Evolutionary conservation across 2,329 filamentous ascomycete species (phyloP), one percentile per base, ranked within the genome.

Genomic region (Colletotrichum sp.): DNA sequence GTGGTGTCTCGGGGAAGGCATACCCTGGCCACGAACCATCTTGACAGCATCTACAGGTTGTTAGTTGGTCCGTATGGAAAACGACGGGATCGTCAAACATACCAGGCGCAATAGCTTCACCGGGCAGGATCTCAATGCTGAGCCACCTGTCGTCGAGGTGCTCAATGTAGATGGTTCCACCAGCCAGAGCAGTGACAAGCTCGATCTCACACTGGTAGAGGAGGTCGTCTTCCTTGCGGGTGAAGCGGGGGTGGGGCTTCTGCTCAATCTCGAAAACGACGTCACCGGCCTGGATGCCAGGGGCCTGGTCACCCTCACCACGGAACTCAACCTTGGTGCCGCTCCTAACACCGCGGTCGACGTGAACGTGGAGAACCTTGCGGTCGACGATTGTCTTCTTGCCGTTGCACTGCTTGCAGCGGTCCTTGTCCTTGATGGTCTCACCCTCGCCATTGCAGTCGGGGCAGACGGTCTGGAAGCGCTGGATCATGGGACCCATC

Each of bases 401-500:
- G 84, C 96, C 97, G 82, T 91, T 92, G 89, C 97, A 99, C 84
- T 92, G 91, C 93, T 98, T 99, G 94, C 97, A 99, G 82, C 95
- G 94, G 86, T 99, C 97, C 90, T 98, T 98, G 80, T 99, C 96
- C 84, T 95, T 95, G 86, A 99, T 96, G 79, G 94, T 96, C 89
- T 99, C 97, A 77, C 97, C 96, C 87, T 99, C 97, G 78, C 98
- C 98, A 81, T 97, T 96, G 86, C 97, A 99, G 88, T 99, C 98
- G 32, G 96, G 95, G 91, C 97, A 99, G 81, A 98, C 96, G 34
- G 96, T 99, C 90, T 99, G 97, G 93, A 99, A 99, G 75, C 97
- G 95, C 89, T 99, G 98, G 81, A 99, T 99, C 97, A 99, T 99
- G 76, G 97, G 97, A 68, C 97, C 97, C 96, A 99, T 99, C 88